A percentile compares a stretch with the other conserved stretches of the same genome.
Conservation (phyloP, 1,284 basidiomycete genomes). For the Erythrobasidium hasegawianum region DNA sequence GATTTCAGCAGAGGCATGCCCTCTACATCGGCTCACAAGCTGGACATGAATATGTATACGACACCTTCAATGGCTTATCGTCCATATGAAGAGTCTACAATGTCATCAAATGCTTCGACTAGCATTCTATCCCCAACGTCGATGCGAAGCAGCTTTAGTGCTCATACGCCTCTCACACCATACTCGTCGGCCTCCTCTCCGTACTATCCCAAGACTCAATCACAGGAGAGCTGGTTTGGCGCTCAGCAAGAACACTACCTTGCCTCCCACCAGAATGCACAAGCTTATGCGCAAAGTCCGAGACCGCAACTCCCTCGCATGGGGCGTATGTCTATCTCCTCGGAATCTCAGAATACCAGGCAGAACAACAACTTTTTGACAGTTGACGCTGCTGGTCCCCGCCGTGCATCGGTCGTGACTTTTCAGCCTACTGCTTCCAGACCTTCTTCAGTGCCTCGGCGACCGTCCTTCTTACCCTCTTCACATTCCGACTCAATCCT, state of each 20-base stretch:
- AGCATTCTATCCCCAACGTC: conserved; percentile 19
- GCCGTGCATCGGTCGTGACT: conserved; percentile 21
- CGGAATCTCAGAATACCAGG: not conserved
- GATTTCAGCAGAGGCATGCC: not conserved
- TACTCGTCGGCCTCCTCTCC: conserved; percentile 5
- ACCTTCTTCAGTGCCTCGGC: not conserved
- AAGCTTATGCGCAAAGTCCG: not conserved
- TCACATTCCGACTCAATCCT: not conserved
- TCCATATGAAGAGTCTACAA: not conserved
- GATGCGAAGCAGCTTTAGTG: conserved; percentile 24
- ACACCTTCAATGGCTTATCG: not conserved
- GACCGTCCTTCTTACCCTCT: not conserved
- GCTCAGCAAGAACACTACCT: conserved; percentile 25
- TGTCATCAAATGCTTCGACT: conserved; percentile 6
- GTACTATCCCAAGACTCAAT: not conserved
- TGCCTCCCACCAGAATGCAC: conserved; percentile 1
- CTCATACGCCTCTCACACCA: conserved; percentile 19
- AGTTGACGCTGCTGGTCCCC: not conserved
- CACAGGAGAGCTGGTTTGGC: conserved; percentile 27
- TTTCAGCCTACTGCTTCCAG: conserved; percentile 12
- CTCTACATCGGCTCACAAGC: not conserved
- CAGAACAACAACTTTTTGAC: not conserved
- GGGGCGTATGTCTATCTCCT: conserved; percentile 29
- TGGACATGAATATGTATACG: not conserved
- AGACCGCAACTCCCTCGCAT: conserved; percentile 21